Conservation (phyloP, 345 rosid species). For the Durio zibethinus region DNA sequence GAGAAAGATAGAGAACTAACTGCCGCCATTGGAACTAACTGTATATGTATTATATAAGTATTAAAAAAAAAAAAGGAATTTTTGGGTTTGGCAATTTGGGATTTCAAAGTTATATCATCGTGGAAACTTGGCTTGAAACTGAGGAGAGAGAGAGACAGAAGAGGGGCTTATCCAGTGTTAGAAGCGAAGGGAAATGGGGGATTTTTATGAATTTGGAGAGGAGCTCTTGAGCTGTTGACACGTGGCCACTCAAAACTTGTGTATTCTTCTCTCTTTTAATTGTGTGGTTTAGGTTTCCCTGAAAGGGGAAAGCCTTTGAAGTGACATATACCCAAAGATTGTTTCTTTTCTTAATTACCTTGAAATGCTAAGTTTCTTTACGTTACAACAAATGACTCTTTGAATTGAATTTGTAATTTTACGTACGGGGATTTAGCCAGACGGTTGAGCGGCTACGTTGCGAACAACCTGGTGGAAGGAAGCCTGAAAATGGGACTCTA, state of each 20-base stretch:
- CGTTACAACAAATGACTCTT: neutral
- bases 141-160: constrained; percentile 12
- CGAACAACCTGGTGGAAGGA: neutral
- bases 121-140: neutral
- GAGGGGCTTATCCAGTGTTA: constrained; percentile 41
- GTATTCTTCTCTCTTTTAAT: neutral
- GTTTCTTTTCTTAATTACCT: neutral
- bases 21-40: constrained; percentile 48
- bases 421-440: neutral
- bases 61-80: too few species aligned
- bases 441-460: neutral
- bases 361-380: neutral
- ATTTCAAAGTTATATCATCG: constrained; percentile 1
- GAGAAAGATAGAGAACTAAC: constrained; percentile 68
- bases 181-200: constrained; percentile 3
- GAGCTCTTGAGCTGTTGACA: constrained; percentile 21
- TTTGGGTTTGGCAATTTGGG: neutral
- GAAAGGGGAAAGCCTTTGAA: neutral
- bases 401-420: neutral
- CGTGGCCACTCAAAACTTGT: constrained; percentile 19
- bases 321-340: neutral
- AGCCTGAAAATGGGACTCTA: neutral
- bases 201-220: constrained; percentile 18
- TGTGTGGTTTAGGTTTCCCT: constrained; percentile 21
- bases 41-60: neutral